Conservation (phyloP, 345 rosid species). For the Citrus reticulata region DNA sequence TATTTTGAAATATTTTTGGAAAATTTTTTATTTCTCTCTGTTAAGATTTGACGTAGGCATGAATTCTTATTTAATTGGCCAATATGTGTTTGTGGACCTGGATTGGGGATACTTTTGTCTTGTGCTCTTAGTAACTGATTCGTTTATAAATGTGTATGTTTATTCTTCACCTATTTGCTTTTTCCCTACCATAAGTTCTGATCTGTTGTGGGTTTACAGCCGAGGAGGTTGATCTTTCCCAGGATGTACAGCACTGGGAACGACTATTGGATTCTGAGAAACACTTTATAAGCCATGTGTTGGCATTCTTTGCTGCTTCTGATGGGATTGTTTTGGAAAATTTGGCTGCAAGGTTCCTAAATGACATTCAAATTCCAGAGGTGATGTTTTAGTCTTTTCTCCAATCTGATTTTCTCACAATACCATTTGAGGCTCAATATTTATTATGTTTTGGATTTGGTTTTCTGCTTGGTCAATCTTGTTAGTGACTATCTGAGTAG, state of each 20-base stretch:
- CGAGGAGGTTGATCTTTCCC: constrained; percentile 92
- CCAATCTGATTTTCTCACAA: not conserved
- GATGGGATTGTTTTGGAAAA: constrained; percentile 95
- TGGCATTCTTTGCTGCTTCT: constrained; percentile 91
- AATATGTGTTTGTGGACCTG: not conserved
- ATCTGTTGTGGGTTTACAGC: constrained; percentile 42
- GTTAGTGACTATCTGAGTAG: not conserved
- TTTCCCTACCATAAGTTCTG: not conserved
- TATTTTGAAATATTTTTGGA: not conserved
- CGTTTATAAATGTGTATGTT: not conserved
- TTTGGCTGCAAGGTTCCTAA: constrained; percentile 81
- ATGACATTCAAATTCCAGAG: constrained; percentile 87
- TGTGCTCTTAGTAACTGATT: not conserved
- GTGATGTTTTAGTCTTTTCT: constrained; percentile 25
- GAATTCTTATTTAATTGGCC: not conserved
- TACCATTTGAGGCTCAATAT: not conserved
- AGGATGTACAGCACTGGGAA: constrained; percentile 80
- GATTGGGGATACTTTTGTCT: not conserved
- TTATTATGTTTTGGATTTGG: not conserved
- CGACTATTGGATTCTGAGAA: constrained; percentile 54
- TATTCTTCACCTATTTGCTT: not conserved
- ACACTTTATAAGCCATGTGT: constrained; percentile 75
- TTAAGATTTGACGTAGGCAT: not conserved
- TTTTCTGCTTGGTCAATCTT: not conserved
- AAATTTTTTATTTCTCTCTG: not conserved